These are phyloP conservation scores for Pseudogymnoascus sp. DNA, from an alignment of 2,329 filamentous ascomycete species.

Conservation along the genomic window DNA sequence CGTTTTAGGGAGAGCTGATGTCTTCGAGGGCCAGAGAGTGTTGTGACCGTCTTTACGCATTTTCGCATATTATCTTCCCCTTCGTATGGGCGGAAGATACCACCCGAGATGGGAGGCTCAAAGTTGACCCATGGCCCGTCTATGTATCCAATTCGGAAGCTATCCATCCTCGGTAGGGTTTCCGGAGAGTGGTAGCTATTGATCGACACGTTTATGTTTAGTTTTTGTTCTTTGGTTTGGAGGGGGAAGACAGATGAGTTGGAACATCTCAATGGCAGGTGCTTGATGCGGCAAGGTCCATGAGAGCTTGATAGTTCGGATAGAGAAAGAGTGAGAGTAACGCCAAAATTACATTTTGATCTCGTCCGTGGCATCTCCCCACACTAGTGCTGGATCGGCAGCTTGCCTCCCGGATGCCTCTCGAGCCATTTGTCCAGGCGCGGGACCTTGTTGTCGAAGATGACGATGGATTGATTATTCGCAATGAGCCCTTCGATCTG, in stretches of 20 bases:
- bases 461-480: slow-evolving; percentile 69
- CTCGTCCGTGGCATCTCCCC: slow-evolving; percentile 89
- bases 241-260: not conserved
- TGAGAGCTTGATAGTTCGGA: not conserved
- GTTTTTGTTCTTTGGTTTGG: slow-evolving; percentile 1
- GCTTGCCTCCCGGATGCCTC: slow-evolving; percentile 88
- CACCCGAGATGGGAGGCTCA: slow-evolving; percentile 83
- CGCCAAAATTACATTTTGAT: slow-evolving; percentile 65
- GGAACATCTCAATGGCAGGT: slow-evolving; percentile 5
- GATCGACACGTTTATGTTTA: not conserved
- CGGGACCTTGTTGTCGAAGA: slow-evolving; percentile 72
- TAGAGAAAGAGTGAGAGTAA: slow-evolving; percentile 13
- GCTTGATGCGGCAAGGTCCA: slow-evolving; percentile 7
- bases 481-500: slow-evolving; percentile 79
- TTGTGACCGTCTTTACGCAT: not conserved
- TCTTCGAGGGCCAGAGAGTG: not conserved
- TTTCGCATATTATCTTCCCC: slow-evolving; percentile 25
- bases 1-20: not conserved
- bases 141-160: slow-evolving; percentile 75
- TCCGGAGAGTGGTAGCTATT: slow-evolving; percentile 73
- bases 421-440: slow-evolving; percentile 84
- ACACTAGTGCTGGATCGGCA: slow-evolving; percentile 87
- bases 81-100: slow-evolving; percentile 56
- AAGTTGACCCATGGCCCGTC: slow-evolving; percentile 83
- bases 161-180: slow-evolving; percentile 67